A percentile compares a stretch with the other conserved stretches of the same genome.
phyloP scores from a whole-genome alignment of 139 green algal genomes.

The Coccomyxa sp. region DNA sequence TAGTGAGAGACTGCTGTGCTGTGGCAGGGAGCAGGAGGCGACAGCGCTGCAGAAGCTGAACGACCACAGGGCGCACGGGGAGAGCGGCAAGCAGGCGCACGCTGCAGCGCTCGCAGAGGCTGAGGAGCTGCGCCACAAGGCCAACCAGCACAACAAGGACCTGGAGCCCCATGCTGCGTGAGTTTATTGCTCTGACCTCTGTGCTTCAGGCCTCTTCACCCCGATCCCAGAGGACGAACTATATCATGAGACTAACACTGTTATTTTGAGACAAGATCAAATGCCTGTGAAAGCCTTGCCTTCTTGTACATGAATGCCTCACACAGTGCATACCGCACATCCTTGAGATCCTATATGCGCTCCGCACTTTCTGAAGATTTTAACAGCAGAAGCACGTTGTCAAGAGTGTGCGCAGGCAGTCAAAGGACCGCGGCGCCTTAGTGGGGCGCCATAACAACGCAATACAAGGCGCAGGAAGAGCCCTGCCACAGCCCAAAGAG shows the following conservation, averaged over 20 bases:
- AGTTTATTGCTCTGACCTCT: background rate
- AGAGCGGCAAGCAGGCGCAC: background rate
- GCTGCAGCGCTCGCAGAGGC: background rate
- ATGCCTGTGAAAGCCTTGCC: background rate
- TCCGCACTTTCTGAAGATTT: too few relatives aligned
- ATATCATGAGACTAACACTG: too few relatives aligned
- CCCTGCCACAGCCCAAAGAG: background rate
- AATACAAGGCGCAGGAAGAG: background rate
- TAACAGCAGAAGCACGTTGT: too few relatives aligned
- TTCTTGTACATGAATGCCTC: background rate
- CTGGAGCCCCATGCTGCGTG: background rate
- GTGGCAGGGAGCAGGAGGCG: background rate
- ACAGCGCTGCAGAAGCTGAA: background rate
- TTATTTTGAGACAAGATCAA: background rate
- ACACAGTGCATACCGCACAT: background rate
- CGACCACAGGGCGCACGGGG: background rate
- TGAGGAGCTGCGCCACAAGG: background rate
- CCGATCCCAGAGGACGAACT: too few relatives aligned
- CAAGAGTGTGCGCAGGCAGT: too few relatives aligned
- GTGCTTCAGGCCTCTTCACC: too few relatives aligned
- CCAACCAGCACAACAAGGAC: background rate
- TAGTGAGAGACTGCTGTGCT: background rate
- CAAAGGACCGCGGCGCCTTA: too few relatives aligned
- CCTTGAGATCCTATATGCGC: background rate
- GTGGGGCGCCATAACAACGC: too few relatives aligned